Base-by-base conservation (phyloP, 352 stramenopile species). In the Pythium vanterpoolii region DNA sequence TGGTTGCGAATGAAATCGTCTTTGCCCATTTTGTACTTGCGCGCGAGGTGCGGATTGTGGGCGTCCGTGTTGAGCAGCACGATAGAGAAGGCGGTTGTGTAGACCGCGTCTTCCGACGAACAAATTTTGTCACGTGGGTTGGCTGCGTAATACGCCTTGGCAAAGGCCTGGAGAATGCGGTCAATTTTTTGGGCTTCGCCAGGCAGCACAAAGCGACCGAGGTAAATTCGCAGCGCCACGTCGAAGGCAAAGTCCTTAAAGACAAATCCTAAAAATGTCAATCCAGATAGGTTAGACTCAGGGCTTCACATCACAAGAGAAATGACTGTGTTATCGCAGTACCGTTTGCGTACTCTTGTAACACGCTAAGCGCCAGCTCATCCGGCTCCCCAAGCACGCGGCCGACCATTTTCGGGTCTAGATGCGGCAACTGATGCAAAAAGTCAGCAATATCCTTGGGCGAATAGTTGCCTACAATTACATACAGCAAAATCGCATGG, bases 171-270 rank as follows among this genome's bases (percentile, higher is more conserved):
- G 3, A 93, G 66, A 55, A 93, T 86, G n/a, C 83, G 77, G 66
- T 93, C 83, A 44, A 93, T 93, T 59, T 93, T 91, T 66, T 93
- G 83, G 30, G 83, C 83, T 66, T 93, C 83, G 44, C 76, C 71
- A 4, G 81, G 81, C 45, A 91, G 59, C 50, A 80, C 71, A 49
- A 93, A 91, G 33, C 78, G 75, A 31, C 77, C 74, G 4, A 93
- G 72, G 47, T 81, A 93, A n/a, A 90, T 71, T 13, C 83, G 79
- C 28, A 93, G 66, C 21, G 77, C 68, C 5, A 93, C 68, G 36
- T 93, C 83, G 21, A 91, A 86, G 3, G 67, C 56, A 43, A 78
- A 83, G 19, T 64, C 66, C 33, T 79, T 58, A 51, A 93, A 91
- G 19, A 72, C 38, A 48, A 93, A 93, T 23, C 72, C 74, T 85